Conservation (phyloP, 495 filamentous ascomycete genomes). For the Xylona heveae region DNA sequence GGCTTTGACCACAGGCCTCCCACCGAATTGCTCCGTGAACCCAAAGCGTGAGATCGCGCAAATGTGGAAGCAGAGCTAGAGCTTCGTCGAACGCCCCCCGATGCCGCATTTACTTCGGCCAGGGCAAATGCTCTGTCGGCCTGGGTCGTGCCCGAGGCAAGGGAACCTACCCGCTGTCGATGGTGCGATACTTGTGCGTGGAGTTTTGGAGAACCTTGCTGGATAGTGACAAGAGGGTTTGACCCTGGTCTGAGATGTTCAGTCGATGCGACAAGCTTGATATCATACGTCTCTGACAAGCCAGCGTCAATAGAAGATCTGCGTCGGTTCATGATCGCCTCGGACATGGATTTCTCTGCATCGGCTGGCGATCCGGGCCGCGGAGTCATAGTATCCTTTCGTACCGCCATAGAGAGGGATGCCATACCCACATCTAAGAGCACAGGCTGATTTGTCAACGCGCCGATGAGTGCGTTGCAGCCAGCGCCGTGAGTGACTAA, state of each 20-base stretch:
- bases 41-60: no score
- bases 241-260: slow-evolving; percentile 50
- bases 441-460: slow-evolving; percentile 70
- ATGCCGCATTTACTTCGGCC: slow-evolving; percentile 7
- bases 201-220: slow-evolving; percentile 5
- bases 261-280: slow-evolving; percentile 54
- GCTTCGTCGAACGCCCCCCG: slow-evolving; percentile 15
- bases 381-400: slow-evolving; percentile 25
- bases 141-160: slow-evolving; percentile 1
- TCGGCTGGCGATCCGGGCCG: slow-evolving; percentile 1
- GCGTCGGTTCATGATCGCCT: no score
- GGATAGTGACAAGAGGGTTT: slow-evolving; percentile 5
- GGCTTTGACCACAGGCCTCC: no score
- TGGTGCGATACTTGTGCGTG: slow-evolving; percentile 1
- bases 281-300: slow-evolving; percentile 42
- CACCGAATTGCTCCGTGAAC: no score
- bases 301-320: slow-evolving; percentile 16
- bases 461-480: slow-evolving; percentile 87
- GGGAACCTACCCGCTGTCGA: no score
- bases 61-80: slow-evolving; percentile 7
- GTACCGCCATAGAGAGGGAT: slow-evolving; percentile 74
- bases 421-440: slow-evolving; percentile 77
- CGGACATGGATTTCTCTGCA: slow-evolving; percentile 7
- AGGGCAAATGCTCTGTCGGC: slow-evolving; percentile 5
- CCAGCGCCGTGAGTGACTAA: slow-evolving; percentile 94